A percentile compares a stretch with the other conserved stretches of the same genome.
These are phyloP conservation scores for Lotus japonicus DNA, from an alignment of 306 rosid genomes.

Conservation along the genomic window DNA sequence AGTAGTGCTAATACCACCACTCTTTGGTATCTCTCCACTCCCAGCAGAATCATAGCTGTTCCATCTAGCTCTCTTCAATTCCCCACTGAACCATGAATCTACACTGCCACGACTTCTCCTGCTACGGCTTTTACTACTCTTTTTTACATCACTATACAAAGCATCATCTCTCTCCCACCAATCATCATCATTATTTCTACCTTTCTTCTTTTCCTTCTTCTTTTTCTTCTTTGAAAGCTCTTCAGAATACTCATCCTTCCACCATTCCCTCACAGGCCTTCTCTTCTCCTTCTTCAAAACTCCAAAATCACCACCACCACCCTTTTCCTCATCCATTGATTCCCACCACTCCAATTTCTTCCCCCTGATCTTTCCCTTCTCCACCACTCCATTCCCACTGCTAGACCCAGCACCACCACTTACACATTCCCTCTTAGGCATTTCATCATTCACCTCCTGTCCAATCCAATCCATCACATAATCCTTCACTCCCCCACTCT, in stretches of 20 bases:
- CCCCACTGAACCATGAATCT: constrained; percentile 78
- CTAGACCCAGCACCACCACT: constrained; percentile 9
- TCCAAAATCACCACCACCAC: neutral
- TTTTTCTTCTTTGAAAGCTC: constrained; percentile 59
- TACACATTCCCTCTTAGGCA: constrained; percentile 27
- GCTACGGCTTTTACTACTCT: constrained; percentile 29
- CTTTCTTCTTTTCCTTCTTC: constrained; percentile 32
- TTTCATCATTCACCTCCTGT: constrained; percentile 47
- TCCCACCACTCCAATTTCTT: constrained; percentile 79
- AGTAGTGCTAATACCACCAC: constrained; percentile 69
- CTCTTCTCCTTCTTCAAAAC: constrained; percentile 42
- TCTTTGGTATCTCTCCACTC: constrained; percentile 56
- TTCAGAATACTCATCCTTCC: constrained; percentile 83
- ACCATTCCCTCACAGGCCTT: constrained; percentile 82
- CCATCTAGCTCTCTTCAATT: constrained; percentile 34
- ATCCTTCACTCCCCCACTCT: constrained; percentile 42
- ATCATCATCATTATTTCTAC: constrained; percentile 26
- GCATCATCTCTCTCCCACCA: constrained; percentile 45
- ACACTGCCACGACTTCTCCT: constrained; percentile 49
- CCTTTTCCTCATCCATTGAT: constrained; percentile 57
- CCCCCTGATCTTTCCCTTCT: constrained; percentile 40
- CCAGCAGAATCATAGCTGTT: constrained; percentile 40
- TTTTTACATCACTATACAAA: constrained; percentile 39
- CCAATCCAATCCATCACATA: constrained; percentile 91
- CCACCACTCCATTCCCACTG: constrained; percentile 20